Evolutionary conservation across 1,284 basidiomycete species (phyloP), one percentile per base, ranked within the genome.

Genomic region (Cutaneotrichosporon daszewskae): DNA sequence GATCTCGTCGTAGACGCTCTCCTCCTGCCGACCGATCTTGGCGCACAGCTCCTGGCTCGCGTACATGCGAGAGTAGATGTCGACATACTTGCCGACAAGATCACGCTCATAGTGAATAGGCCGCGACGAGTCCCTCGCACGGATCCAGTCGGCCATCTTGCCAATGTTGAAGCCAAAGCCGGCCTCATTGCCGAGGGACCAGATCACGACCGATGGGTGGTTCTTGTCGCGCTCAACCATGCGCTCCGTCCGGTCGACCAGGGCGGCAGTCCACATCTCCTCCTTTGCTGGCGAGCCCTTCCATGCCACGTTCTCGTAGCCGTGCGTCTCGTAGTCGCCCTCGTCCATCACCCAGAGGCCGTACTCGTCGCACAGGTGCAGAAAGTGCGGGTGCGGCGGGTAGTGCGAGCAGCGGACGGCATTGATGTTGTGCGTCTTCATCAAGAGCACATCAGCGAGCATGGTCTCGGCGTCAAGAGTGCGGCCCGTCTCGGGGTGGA

Each of bases 321-420:
- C 57, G 37, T 58, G 57, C 4, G 54, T 56, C 47, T 58, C 57
- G 24, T 38, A 46, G 49, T 58, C 57, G 37, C 47, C 37, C 46
- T 58, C 57, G 46, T 58, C 57, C 23, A 58, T 47, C 12, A 58
- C 57, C 57, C 54, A 56, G n/a, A 58, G 40, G 2, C 57, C 57
- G 35, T 56, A 49, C 48, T 54, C 41, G 29, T 58, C 57, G 39
- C 57, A 58, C 2, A 58, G 45, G 3, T 41, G 25, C 6, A 58
- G 46, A 32, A 58, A 58, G 18, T 42, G 33, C 2, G 54, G 54
- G 29, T 58, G 44, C 1, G 57, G 57, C 1, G 57, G 57, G 42
- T 58, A 56, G 37, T 58, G 57, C 11, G 35, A 32, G 23, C 33
- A 39, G 38, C 57, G 42, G n/a, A 58, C 57, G 2, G 57, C 54